phyloP scores from a whole-genome alignment of 768 basidiomycete genomes.

The Russula griseocarnosa region DNA sequence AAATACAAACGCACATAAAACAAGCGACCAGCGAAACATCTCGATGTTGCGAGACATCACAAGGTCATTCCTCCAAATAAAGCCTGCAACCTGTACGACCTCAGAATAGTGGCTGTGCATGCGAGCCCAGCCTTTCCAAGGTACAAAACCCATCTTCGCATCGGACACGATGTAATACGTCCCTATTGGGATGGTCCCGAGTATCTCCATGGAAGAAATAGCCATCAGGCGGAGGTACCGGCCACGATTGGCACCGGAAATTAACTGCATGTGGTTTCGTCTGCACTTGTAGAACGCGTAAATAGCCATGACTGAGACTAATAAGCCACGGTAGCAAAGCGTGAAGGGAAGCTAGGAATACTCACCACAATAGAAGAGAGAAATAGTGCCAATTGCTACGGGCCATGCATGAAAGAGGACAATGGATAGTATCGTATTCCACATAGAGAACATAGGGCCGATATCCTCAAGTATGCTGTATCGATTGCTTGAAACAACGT shows the following conservation, averaged over 20 bases:
- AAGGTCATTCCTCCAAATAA: neutral
- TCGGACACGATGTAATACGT: neutral
- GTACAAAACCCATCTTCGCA: neutral
- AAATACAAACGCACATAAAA: neutral
- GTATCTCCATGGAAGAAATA: neutral
- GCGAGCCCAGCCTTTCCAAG: conserved; percentile 42
- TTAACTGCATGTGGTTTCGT: neutral
- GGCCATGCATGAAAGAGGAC: conserved; percentile 37
- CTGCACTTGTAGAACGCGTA: conserved; percentile 16
- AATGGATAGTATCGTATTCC: conserved; percentile 32
- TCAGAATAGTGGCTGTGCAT: neutral
- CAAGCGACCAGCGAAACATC: neutral
- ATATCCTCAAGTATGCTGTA: conserved; percentile 35
- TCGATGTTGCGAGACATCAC: neutral
- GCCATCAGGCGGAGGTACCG: conserved; percentile 7
- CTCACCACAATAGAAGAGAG: conserved; percentile 42
- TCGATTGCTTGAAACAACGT: neutral
- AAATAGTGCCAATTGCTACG: conserved; percentile 24
- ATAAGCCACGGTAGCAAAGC: neutral
- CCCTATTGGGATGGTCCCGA: neutral
- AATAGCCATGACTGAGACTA: conserved; percentile 30
- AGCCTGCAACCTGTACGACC: neutral
- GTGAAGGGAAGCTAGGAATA: neutral
- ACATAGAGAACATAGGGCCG: conserved; percentile 43
- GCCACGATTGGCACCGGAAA: conserved; percentile 30